Evolutionary conservation across 768 basidiomycete species (phyloP).

Genomic region (Russula brevipes): DNA sequence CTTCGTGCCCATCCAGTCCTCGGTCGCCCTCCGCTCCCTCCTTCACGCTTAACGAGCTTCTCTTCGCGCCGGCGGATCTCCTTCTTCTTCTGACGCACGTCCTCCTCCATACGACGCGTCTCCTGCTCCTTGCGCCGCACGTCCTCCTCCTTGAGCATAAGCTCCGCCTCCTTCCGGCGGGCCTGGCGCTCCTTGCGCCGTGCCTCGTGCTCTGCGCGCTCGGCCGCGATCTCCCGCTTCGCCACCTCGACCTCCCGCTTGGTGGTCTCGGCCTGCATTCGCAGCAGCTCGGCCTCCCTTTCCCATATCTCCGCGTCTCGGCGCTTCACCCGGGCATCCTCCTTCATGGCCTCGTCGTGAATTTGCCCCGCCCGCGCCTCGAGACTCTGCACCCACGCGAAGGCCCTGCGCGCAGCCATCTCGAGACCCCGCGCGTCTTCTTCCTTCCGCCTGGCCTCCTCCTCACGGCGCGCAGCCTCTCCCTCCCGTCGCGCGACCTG

Average conservation of each 20-base stretch:
- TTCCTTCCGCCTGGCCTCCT: constrained; percentile 7
- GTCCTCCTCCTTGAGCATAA: constrained; percentile 4
- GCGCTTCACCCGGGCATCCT: constrained; percentile 1
- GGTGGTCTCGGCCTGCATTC: constrained; percentile 7
- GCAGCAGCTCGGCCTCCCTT: constrained; percentile 13
- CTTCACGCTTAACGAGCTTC: neutral
- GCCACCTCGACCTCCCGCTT: constrained; percentile 8
- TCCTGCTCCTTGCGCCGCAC: constrained; percentile 7
- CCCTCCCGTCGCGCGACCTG: constrained; percentile 16
- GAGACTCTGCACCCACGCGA: constrained; percentile 12
- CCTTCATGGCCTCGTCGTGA: constrained; percentile 12
- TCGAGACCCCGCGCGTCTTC: constrained; percentile 9
- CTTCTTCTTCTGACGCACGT: constrained; percentile 1
- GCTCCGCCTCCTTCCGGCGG: constrained; percentile 13
- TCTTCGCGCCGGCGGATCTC: neutral
- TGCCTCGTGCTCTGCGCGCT: constrained; percentile 11
- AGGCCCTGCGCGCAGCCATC: constrained; percentile 16
- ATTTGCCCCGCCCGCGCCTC: constrained; percentile 12
- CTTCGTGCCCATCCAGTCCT: neutral
- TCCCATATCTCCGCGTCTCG: constrained; percentile 14
- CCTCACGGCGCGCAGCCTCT: constrained; percentile 9
- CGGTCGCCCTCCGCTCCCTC: neutral
- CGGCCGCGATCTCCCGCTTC: constrained; percentile 6
- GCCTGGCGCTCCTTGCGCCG: constrained; percentile 7
- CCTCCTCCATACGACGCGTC: constrained; percentile 10